These are phyloP conservation scores for Rhododendron kiyosumense DNA, from an alignment of 148 eudicot species.

Conservation along the genomic window DNA sequence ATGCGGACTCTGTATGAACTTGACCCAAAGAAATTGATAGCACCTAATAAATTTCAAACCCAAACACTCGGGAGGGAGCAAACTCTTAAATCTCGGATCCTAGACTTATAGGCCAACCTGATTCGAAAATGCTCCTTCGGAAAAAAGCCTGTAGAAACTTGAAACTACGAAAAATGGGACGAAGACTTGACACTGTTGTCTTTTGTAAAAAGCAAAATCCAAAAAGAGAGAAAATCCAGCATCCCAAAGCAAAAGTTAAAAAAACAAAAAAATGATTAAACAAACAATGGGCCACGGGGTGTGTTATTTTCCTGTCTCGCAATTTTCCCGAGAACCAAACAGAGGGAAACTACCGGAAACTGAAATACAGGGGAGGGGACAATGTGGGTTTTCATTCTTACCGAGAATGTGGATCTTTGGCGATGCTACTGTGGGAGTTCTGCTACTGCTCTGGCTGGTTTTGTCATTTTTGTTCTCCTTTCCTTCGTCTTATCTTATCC, in stretches of 20 bases:
- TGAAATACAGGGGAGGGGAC: not conserved
- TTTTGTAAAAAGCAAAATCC: not conserved
- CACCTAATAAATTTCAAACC: too few relatives aligned
- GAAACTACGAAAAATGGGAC: not conserved
- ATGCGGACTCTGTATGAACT: too few relatives aligned
- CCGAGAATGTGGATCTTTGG: not conserved
- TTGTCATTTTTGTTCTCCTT: conserved; percentile 11
- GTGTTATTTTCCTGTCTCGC: not conserved
- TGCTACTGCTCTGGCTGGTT: not conserved
- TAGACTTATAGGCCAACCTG: not conserved
- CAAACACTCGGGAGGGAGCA: fast-evolving
- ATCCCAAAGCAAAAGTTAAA: not conserved
- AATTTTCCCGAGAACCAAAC: not conserved
- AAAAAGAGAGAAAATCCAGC: not conserved
- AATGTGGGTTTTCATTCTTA: not conserved
- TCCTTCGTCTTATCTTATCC: not conserved
- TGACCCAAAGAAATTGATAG: too few relatives aligned
- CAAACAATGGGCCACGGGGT: not conserved
- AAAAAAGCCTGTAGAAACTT: conserved; percentile 5
- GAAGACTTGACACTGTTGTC: not conserved
- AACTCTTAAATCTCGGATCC: too few relatives aligned
- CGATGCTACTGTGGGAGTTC: not conserved
- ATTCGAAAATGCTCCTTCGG: not conserved
- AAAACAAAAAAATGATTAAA: not conserved
- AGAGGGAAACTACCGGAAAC: not conserved